Conservation (phyloP, 495 filamentous ascomycete species). For the Melanomma pulvis-pyrius region DNA sequence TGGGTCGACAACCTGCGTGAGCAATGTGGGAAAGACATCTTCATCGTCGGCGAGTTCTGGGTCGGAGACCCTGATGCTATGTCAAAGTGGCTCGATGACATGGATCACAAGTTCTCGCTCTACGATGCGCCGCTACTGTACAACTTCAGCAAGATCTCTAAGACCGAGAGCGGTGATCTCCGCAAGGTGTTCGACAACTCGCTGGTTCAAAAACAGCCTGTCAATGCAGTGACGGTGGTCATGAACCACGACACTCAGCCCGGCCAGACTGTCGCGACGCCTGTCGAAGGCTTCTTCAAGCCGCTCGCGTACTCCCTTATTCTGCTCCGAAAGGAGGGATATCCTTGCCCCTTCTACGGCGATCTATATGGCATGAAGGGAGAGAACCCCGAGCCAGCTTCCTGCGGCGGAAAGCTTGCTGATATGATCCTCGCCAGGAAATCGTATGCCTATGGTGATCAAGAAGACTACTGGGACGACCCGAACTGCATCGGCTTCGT, state of each 20-base stretch:
- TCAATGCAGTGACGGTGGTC: slow-evolving; percentile 60
- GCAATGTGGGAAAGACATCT: slow-evolving; percentile 56
- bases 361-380: slow-evolving; percentile 72
- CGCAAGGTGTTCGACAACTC: slow-evolving; percentile 63
- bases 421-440: slow-evolving; percentile 66
- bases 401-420: slow-evolving; percentile 63
- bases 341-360: slow-evolving; percentile 74
- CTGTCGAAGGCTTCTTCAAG: slow-evolving; percentile 45
- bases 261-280: slow-evolving; percentile 46
- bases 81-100: slow-evolving; percentile 59
- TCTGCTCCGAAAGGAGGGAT: slow-evolving; percentile 65
- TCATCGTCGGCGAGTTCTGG: slow-evolving; percentile 78
- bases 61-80: slow-evolving; percentile 60
- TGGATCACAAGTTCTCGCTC: slow-evolving; percentile 60
- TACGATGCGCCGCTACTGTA: slow-evolving; percentile 72
- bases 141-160: slow-evolving; percentile 62
- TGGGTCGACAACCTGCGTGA: slow-evolving; percentile 60
- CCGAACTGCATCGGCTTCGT: slow-evolving; percentile 72
- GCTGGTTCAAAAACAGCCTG: slow-evolving; percentile 59
- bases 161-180: slow-evolving; percentile 58
- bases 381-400: slow-evolving; percentile 56
- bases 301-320: slow-evolving; percentile 55
- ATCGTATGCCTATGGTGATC: slow-evolving; percentile 68
- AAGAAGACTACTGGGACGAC: slow-evolving; percentile 69
- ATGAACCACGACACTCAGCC: slow-evolving; percentile 50